phyloP scores from a whole-genome alignment of 2,329 filamentous ascomycete genomes.

The Fusarium longipes region DNA sequence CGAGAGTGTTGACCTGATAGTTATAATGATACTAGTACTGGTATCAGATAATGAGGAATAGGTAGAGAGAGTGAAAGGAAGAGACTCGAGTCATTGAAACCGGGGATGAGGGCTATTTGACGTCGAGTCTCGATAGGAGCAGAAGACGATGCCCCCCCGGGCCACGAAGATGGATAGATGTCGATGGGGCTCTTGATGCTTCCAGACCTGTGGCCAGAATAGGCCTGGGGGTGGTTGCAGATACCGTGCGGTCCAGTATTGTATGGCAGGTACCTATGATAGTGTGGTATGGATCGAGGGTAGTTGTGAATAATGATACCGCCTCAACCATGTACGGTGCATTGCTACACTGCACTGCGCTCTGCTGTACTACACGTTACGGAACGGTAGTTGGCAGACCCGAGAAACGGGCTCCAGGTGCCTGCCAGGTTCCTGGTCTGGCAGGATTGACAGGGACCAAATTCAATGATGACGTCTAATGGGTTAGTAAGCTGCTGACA shows the following conservation, averaged over 20 bases:
- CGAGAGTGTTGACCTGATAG: conserved; percentile 3
- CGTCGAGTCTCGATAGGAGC: conserved; percentile 18
- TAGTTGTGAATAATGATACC: not conserved
- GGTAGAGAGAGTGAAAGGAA: not conserved
- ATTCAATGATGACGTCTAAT: conserved; percentile 34
- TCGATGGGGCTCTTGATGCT: conserved; percentile 34
- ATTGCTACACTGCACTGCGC: conserved; percentile 2
- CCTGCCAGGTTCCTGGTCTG: conserved; percentile 26
- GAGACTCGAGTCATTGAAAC: conserved; percentile 26
- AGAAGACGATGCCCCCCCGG: conserved; percentile 31
- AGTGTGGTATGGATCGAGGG: not conserved
- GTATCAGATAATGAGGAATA: not conserved
- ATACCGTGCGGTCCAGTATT: conserved; percentile 11
- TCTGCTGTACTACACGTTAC: conserved; percentile 1
- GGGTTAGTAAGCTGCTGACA: conserved; percentile 45
- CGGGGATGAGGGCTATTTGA: conserved; percentile 37
- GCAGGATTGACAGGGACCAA: conserved; percentile 37
- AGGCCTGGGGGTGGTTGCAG: conserved; percentile 31
- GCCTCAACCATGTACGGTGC: not conserved
- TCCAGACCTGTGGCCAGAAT: conserved; percentile 26
- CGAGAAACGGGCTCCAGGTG: conserved; percentile 21
- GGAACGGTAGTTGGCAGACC: conserved; percentile 26
- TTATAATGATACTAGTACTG: conserved; percentile 6
- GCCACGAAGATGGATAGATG: conserved; percentile 27
- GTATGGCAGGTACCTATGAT: conserved; percentile 1